Evolutionary conservation across 179 eudicot species (phyloP).

Genomic region (Spinacia oleracea): DNA sequence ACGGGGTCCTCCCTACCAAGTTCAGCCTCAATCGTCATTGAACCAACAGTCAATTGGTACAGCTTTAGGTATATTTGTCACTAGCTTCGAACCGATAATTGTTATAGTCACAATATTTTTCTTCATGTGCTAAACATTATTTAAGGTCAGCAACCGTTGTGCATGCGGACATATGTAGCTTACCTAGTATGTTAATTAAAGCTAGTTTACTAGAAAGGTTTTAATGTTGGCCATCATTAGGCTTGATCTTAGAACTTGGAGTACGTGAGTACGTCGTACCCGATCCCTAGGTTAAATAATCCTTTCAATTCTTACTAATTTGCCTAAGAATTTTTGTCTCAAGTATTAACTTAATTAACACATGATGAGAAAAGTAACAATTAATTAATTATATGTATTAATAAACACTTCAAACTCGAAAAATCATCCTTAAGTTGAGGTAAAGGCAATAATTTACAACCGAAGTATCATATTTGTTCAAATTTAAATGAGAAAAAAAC

Average conservation of each 20-base stretch:
- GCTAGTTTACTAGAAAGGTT: too few relatives aligned
- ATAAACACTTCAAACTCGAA: constrained; percentile 27
- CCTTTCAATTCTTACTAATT: background rate
- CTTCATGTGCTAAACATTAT: too few relatives aligned
- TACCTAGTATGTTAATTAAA: too few relatives aligned
- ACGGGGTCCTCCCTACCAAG: too few relatives aligned
- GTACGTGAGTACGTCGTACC: too few relatives aligned
- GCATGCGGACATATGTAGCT: too few relatives aligned
- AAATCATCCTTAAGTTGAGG: constrained; percentile 44
- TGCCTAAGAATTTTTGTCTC: constrained; percentile 5
- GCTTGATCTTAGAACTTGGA: background rate
- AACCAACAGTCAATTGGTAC: too few relatives aligned
- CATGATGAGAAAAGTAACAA: background rate
- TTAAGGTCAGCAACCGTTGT: too few relatives aligned
- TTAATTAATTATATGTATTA: background rate
- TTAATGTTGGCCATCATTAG: background rate
- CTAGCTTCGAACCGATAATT: too few relatives aligned
- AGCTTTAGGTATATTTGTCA: too few relatives aligned
- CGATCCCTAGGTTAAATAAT: background rate
- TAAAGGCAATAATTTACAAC: constrained; percentile 26
- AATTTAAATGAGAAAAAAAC: constrained; percentile 6
- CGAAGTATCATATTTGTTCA: constrained; percentile 35
- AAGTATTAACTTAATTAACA: background rate
- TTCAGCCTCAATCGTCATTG: too few relatives aligned
- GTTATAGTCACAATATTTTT: too few relatives aligned